Evolutionary conservation across 441 rosid species (phyloP).

Genomic region (Biscutella laevigata): DNA sequence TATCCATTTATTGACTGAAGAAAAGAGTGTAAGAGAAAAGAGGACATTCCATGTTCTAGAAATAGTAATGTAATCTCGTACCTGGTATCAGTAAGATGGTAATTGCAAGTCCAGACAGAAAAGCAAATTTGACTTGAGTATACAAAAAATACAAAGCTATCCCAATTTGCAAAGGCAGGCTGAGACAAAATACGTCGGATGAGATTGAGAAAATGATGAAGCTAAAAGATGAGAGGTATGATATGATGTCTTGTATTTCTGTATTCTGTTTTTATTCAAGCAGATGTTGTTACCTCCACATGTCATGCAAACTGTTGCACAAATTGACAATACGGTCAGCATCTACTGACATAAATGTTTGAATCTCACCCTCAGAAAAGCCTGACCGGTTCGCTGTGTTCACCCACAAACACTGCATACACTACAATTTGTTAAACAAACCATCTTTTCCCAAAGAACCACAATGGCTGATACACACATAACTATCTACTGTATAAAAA

Average conservation of each 20-base stretch:
- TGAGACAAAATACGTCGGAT: constrained; percentile 32
- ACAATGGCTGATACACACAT: background rate
- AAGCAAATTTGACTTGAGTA: constrained; percentile 87
- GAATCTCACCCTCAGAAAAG: constrained; percentile 92
- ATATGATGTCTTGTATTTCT: too few species aligned
- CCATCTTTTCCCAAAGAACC: background rate
- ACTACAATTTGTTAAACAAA: constrained; percentile 9
- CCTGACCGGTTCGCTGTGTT: constrained; percentile 65
- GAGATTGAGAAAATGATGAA: background rate
- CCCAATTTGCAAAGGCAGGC: constrained; percentile 94
- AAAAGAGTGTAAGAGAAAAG: constrained; percentile 3
- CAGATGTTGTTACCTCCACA: constrained; percentile 66
- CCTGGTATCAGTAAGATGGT: constrained; percentile 84
- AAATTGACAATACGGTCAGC: constrained; percentile 88
- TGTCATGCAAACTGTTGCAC: constrained; percentile 87
- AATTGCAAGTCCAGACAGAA: constrained; percentile 74
- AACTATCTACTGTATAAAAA: background rate
- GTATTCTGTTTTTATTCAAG: too few species aligned
- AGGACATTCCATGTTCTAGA: background rate
- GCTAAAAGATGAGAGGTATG: too few species aligned
- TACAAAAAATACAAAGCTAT: constrained; percentile 79
- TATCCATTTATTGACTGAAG: constrained; percentile 87
- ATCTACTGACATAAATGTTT: constrained; percentile 97
- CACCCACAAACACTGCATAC: constrained; percentile 60
- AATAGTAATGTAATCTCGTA: constrained; percentile 20